Evolutionary conservation across 2,329 filamentous ascomycete genomes (phyloP).

Genomic region (Trichoderma atroviride): DNA sequence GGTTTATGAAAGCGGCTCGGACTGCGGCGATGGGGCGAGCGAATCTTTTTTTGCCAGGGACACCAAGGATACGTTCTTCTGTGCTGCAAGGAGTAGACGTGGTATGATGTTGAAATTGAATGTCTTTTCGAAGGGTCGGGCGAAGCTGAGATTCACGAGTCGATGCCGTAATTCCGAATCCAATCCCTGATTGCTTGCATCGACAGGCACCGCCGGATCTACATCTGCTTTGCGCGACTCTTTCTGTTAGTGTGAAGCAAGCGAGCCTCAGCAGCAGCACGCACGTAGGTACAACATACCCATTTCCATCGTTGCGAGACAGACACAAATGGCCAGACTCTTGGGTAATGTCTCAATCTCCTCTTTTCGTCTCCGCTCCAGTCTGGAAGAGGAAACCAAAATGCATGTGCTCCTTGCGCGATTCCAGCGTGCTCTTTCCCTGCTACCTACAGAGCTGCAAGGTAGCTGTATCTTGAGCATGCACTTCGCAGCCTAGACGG

Average conservation of each 20-base stretch:
- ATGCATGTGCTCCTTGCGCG: neutral
- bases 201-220: neutral
- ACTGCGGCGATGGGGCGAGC: neutral
- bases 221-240: neutral
- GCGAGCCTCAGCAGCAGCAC: neutral
- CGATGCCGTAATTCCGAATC: neutral
- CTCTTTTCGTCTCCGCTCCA: constrained; percentile 13
- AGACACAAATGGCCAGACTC: neutral
- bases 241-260: constrained; percentile 3
- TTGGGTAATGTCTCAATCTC: constrained; percentile 14
- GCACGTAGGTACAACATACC: neutral
- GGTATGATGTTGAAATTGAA: neutral
- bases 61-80: neutral
- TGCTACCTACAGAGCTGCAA: neutral
- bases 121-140: neutral
- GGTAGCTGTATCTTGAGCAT: neutral
- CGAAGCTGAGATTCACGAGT: neutral
- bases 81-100: neutral
- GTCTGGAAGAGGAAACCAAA: constrained; percentile 10
- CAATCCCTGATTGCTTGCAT: neutral
- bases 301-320: neutral
- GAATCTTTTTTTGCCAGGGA: neutral
- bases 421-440: neutral
- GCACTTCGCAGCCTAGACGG: neutral
- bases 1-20: constrained; percentile 6